A percentile compares a stretch with the other conserved stretches of the same genome.
Conservation (phyloP, 2,329 filamentous ascomycete species). For the Cladosporium sp. region DNA sequence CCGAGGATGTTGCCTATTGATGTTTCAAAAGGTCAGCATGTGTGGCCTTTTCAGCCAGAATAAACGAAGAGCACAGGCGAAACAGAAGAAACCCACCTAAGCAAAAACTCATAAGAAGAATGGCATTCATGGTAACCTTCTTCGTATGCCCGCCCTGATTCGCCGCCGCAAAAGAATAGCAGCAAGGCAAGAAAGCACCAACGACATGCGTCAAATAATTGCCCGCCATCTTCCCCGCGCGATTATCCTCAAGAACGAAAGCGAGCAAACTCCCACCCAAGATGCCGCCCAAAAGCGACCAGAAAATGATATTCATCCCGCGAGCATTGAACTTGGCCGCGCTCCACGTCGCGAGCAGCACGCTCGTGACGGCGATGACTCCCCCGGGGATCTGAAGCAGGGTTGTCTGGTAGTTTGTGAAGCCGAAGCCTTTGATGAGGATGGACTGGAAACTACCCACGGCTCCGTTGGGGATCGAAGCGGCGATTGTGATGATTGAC, state of each 20-base stretch:
- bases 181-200: conserved; percentile 30
- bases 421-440: conserved; percentile 57
- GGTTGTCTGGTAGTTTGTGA: conserved; percentile 52
- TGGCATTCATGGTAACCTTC: conserved; percentile 34
- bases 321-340: conserved; percentile 41
- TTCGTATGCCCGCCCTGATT: conserved; percentile 35
- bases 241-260: conserved; percentile 39
- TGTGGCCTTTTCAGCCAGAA: not conserved
- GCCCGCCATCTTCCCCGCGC: conserved; percentile 34
- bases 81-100: conserved; percentile 14
- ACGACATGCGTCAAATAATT: conserved; percentile 33
- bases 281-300: conserved; percentile 33
- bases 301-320: conserved; percentile 19
- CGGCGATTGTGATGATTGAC: conserved; percentile 42
- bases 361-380: conserved; percentile 51
- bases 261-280: conserved; percentile 51
- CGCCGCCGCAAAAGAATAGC: conserved; percentile 30
- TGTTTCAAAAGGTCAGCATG: not conserved
- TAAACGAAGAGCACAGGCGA: not conserved
- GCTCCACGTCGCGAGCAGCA: conserved; percentile 32
- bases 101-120: conserved; percentile 38
- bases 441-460: conserved; percentile 57
- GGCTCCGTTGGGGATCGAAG: conserved; percentile 56
- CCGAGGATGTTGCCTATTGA: conserved; percentile 34
- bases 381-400: conserved; percentile 60